Conservation (phyloP, 2,329 filamentous ascomycete genomes). For the Nigrospora sphaerica region DNA sequence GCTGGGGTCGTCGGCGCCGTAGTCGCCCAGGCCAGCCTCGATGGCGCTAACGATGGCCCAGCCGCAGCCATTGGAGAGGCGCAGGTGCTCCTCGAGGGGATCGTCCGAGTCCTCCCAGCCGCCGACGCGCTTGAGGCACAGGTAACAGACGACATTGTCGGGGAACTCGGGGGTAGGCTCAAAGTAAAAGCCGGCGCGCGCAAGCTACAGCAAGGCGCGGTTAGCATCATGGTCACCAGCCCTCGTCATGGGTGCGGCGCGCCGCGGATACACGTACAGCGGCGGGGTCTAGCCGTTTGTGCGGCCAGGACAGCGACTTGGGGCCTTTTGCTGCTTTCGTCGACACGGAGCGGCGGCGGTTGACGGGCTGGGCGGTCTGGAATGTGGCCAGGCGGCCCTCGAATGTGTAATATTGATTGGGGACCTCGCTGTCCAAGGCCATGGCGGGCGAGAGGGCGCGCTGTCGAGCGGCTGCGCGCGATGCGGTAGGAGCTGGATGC, state of each 20-base stretch:
- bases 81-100: constrained; percentile 77
- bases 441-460: constrained; percentile 6
- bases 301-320: constrained; percentile 69
- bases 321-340: constrained; percentile 35
- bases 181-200: constrained; percentile 87
- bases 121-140: constrained; percentile 76
- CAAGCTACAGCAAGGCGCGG: constrained; percentile 51
- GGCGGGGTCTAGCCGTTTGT: constrained; percentile 57
- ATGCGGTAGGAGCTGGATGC: constrained; percentile 11
- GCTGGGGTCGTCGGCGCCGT: constrained; percentile 66
- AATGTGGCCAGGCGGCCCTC: constrained; percentile 80
- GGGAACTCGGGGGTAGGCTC: constrained; percentile 65
- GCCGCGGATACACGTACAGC: constrained; percentile 41
- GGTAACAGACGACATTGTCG: constrained; percentile 87
- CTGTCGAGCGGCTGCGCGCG: constrained; percentile 15
- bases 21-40: constrained; percentile 54
- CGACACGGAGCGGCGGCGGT: constrained; percentile 65
- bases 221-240: not conserved
- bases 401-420: constrained; percentile 52
- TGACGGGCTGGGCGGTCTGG: constrained; percentile 51
- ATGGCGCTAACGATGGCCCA: constrained; percentile 72
- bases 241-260: constrained; percentile 3
- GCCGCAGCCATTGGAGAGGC: constrained; percentile 73
- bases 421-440: constrained; percentile 22
- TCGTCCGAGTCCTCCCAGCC: constrained; percentile 88